Evolutionary conservation across 2,329 filamentous ascomycete genomes (phyloP).

Genomic region (Xylariaceae sp.): DNA sequence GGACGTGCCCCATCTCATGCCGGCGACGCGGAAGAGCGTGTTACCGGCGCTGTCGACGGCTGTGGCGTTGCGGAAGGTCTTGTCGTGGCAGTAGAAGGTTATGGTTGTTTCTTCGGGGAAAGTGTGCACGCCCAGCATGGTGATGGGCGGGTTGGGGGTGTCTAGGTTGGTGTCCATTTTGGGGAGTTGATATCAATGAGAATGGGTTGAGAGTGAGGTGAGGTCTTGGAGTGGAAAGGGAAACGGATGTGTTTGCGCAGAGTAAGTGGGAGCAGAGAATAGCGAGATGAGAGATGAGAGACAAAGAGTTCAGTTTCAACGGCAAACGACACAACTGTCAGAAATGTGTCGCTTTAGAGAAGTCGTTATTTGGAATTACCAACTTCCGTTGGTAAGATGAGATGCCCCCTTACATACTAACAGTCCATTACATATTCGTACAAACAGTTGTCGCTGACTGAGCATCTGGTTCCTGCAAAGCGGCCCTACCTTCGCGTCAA

Average conservation of each 20-base stretch:
- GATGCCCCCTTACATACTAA: too few relatives aligned
- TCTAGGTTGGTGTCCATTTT: constrained; percentile 10
- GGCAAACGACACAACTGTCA: too few relatives aligned
- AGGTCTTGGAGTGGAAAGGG: not conserved
- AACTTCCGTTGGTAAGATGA: too few relatives aligned
- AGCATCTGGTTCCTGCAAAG: too few relatives aligned
- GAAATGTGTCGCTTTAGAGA: too few relatives aligned
- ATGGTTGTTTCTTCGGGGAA: constrained; percentile 2
- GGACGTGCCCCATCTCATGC: constrained; percentile 12
- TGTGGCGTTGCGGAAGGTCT: constrained; percentile 10
- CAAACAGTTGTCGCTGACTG: too few relatives aligned
- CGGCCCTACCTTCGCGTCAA: too few relatives aligned
- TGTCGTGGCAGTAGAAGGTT: constrained; percentile 12
- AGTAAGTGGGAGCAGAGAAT: not conserved
- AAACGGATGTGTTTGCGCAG: not conserved
- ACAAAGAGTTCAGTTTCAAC: too few relatives aligned
- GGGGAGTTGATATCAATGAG: not conserved
- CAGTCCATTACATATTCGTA: too few relatives aligned
- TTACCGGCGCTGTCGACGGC: not conserved
- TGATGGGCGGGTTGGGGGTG: constrained; percentile 7
- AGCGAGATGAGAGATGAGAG: too few relatives aligned
- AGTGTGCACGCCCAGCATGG: constrained; percentile 8
- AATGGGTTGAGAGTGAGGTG: not conserved
- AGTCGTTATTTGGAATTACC: too few relatives aligned
- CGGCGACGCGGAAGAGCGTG: constrained; percentile 14